Evolutionary conservation across 2,329 filamentous ascomycete genomes (phyloP), one percentile per base, ranked within the genome.

Genomic region (Talaromyces amestolkiae): DNA sequence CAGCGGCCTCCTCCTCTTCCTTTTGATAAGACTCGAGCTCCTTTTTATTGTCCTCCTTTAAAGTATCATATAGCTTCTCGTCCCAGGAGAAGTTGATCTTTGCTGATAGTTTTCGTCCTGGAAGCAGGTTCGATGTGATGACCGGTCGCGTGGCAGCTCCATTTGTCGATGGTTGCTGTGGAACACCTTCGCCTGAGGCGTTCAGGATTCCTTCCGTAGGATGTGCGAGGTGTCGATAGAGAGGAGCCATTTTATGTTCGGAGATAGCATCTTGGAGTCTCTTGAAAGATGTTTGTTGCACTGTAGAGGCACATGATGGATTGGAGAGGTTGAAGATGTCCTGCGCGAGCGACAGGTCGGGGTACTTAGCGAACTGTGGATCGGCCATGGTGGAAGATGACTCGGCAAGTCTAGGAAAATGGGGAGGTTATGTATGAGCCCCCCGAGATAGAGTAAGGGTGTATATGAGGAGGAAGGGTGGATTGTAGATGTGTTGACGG

Each of bases 1-100:
- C 95, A 47, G 91, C 90, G 10, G 95, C 95, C 76, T 99, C 93
- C 68, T 97, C 94, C 78, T 94, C 90, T 79, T 95, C 91, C 79
- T 93, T 93, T 80, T 93, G 88, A 73, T 91, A 87, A 61, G 82
- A 85, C 70, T 91, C 89, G 58, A 94, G 82, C 82, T 94, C 91
- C 73, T 86, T 85, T 72, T 92, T 90, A 72, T 95, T 95, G 69
- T 92, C 89, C 69, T 86, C 87, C 77, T 89, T 87, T 70, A 95
- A 81, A 76, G 87, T 85, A 73, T 91, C 86, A 77, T 97, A 98
- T 67, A 97, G 82, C 27, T 86, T 85, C 81, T 98, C 93, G 74
- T 99, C 93, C 95, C 95, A 99, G 0, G 92, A 86, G 65, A 98
- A 83, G 71, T 87, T 88, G 51, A 91, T 85, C 67, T 84, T 87